Percentiles rank a stretch among this genome's conserved stretches.
Conservation (phyloP, 176 grass and related monocot genomes). For the Rhipidocladum racemiflorum region DNA sequence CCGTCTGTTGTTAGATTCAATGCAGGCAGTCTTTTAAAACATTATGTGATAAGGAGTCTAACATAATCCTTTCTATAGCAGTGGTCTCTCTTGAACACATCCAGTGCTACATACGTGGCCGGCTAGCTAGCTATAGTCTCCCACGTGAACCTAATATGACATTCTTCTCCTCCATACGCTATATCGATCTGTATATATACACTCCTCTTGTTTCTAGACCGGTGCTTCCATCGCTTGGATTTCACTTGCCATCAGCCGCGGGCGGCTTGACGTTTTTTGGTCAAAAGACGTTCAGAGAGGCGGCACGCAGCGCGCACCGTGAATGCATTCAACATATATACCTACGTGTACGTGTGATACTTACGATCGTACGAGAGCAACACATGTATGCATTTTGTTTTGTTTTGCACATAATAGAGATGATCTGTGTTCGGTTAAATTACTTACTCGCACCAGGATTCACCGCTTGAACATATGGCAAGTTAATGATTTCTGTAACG, state of each 20-base stretch:
- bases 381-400: no score
- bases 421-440: no score
- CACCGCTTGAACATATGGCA: no score
- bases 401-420: no score
- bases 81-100: no score
- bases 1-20: no score
- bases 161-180: slow-evolving; percentile 42
- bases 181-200: slow-evolving; percentile 1
- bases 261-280: slow-evolving; percentile 28
- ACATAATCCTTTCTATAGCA: no score
- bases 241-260: slow-evolving; percentile 27
- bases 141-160: slow-evolving; percentile 48
- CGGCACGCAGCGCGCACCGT: slow-evolving; percentile 44
- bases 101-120: slow-evolving; percentile 23
- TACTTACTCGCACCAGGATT: no score
- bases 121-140: neutral
- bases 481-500: neutral
- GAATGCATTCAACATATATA: slow-evolving; percentile 14
- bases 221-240: neutral
- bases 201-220: slow-evolving; percentile 11
- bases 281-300: slow-evolving; percentile 31
- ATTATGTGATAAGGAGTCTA: no score
- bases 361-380: neutral
- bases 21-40: no score
- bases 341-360: neutral